These are phyloP conservation scores for Eucalyptus coolabah DNA, from an alignment of 345 rosid species.

Conservation along the genomic window DNA sequence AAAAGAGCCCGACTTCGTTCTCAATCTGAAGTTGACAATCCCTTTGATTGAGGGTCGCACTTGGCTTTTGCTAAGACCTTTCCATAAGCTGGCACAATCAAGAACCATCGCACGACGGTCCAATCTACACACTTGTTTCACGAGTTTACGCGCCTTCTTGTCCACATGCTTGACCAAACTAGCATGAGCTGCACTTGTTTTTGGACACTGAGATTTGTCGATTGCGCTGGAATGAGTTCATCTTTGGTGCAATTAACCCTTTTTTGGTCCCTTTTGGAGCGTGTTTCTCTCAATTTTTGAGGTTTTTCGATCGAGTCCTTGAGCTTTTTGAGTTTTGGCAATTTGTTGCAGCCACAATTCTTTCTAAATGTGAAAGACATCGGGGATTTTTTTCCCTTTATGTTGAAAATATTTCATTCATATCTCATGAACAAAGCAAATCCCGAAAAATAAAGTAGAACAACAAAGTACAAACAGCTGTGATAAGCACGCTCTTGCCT, in stretches of 20 bases:
- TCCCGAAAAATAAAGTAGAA: not conserved
- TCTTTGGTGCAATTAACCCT: not conserved
- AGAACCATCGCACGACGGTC: not conserved
- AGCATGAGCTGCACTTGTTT: not conserved
- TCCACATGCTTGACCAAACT: not conserved
- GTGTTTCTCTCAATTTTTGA: not conserved
- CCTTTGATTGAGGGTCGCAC: not conserved
- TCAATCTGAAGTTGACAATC: not conserved
- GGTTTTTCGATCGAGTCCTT: not conserved
- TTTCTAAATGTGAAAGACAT: not conserved
- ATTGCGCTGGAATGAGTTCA: not conserved
- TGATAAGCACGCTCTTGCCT: rapidly evolving
- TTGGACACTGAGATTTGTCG: not conserved
- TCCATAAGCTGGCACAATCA: not conserved
- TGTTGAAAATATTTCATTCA: not conserved
- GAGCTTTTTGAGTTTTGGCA: too few relatives aligned
- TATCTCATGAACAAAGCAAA: not conserved
- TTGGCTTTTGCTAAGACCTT: not conserved
- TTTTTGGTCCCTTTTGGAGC: not conserved
- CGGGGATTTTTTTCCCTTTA: not conserved
- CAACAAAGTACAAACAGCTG: not conserved
- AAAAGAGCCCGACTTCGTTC: not conserved
- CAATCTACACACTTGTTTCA: not conserved
- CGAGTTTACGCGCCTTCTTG: not conserved
- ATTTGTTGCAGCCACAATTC: not conserved